phyloP scores from a whole-genome alignment of 257 asterid genomes.

The Hygrophila difformis region DNA sequence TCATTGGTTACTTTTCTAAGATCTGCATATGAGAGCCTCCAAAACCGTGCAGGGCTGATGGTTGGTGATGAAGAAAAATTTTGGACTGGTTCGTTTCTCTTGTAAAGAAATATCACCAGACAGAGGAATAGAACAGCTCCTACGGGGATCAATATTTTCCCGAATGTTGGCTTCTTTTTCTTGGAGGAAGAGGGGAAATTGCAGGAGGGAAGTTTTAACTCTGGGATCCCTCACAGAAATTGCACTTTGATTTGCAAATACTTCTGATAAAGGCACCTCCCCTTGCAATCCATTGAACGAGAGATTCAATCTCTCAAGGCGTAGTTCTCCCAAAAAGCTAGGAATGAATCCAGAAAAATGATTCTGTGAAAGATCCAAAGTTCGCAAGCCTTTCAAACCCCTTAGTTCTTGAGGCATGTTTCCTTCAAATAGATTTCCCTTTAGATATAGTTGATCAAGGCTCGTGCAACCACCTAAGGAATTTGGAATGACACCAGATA shows the following conservation, averaged over 20 bases:
- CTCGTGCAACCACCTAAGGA: slow-evolving; percentile 11
- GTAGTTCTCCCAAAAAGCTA: background rate
- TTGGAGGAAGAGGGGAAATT: background rate
- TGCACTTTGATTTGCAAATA: background rate
- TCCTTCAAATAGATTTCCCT: slow-evolving; percentile 14
- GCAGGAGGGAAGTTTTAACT: slow-evolving; percentile 11
- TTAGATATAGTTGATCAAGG: slow-evolving; percentile 5
- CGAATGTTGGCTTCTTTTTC: background rate
- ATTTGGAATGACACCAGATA: slow-evolving; percentile 18
- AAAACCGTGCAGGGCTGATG: background rate
- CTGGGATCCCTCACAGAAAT: slow-evolving; percentile 15
- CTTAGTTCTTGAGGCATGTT: slow-evolving; percentile 17
- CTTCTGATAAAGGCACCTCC: slow-evolving; percentile 5
- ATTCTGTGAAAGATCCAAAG: slow-evolving; percentile 22
- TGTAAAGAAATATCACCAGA: background rate
- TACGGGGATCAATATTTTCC: slow-evolving; percentile 6
- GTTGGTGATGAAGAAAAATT: background rate
- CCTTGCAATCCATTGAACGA: slow-evolving; percentile 19
- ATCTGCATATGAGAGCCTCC: slow-evolving; percentile 21
- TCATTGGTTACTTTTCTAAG: slow-evolving; percentile 20
- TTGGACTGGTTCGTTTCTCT: background rate
- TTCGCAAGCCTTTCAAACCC: slow-evolving; percentile 13
- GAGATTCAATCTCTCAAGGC: slow-evolving; percentile 8
- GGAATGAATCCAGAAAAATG: slow-evolving; percentile 21
- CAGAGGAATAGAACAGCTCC: too few relatives aligned